A percentile compares a stretch with the other conserved stretches of the same genome.
Conservation (phyloP, 1,284 basidiomycete species). For the Pisolithus thermaeus region DNA sequence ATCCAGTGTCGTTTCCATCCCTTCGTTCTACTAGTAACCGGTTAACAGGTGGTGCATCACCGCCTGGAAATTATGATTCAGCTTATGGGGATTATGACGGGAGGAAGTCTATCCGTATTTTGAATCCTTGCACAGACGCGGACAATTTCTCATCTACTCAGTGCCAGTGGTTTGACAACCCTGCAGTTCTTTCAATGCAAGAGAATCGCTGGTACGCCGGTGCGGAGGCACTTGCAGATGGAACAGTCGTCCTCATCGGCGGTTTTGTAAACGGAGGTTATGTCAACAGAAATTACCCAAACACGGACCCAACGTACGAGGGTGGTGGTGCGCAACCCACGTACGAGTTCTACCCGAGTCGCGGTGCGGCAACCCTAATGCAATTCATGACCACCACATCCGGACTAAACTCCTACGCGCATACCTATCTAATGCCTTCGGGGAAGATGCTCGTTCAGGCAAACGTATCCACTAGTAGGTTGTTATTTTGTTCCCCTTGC, state of each 20-base stretch:
- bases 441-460: constrained; percentile 85
- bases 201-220: constrained; percentile 81
- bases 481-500: constrained; percentile 8
- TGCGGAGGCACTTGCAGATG: constrained; percentile 67
- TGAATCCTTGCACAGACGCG: constrained; percentile 63
- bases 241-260: constrained; percentile 65
- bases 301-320: constrained; percentile 54
- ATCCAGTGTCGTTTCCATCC: constrained; percentile 9
- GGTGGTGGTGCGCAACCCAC: constrained; percentile 37
- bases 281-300: constrained; percentile 75
- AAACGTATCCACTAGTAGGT: constrained; percentile 70
- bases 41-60: constrained; percentile 30
- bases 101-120: constrained; percentile 57
- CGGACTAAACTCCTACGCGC: constrained; percentile 86
- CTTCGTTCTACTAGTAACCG: constrained; percentile 28
- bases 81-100: constrained; percentile 64
- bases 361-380: constrained; percentile 37
- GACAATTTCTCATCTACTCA: constrained; percentile 40
- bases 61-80: constrained; percentile 38
- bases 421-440: constrained; percentile 81
- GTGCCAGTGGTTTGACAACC: constrained; percentile 79
- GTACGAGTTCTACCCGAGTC: constrained; percentile 45
- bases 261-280: constrained; percentile 84
- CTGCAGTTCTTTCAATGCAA: constrained; percentile 64
- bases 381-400: constrained; percentile 75